Evolutionary conservation across 2,329 filamentous ascomycete genomes (phyloP).

Genomic region (Ceratocystis ficicola): DNA sequence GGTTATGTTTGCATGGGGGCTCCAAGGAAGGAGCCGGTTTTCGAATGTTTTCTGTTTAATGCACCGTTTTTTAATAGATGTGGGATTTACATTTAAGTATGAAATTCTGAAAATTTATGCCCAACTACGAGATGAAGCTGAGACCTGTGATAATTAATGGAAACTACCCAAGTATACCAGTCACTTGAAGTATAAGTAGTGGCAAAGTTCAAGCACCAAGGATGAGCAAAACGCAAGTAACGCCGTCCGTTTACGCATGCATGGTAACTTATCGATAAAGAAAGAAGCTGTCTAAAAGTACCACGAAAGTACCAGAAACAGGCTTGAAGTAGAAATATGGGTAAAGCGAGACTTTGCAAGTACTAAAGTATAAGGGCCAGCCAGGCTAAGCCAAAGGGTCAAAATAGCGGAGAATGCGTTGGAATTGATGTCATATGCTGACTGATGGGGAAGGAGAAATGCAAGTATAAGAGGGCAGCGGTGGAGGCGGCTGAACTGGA

Average conservation of each 20-base stretch:
- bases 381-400: background rate
- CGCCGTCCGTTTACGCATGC: no score
- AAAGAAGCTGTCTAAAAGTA: no score
- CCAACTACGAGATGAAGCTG: background rate
- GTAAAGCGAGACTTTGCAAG: background rate
- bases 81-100: slow-evolving; percentile 2
- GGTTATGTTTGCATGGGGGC: slow-evolving; percentile 18
- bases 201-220: no score
- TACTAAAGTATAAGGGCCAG: background rate
- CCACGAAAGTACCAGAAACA: no score
- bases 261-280: no score
- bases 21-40: slow-evolving; percentile 15
- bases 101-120: background rate
- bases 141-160: background rate
- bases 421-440: background rate
- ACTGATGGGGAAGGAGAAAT: background rate
- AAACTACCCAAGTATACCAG: background rate
- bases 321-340: no score
- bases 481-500: background rate
- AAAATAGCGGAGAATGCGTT: background rate
- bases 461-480: slow-evolving; percentile 2
- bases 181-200: background rate
- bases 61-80: slow-evolving; percentile 16
- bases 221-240: no score
- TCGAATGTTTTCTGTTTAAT: background rate